Conservation (phyloP, 73 alveolate genomes). For the Symbiodinium pilosum region DNA sequence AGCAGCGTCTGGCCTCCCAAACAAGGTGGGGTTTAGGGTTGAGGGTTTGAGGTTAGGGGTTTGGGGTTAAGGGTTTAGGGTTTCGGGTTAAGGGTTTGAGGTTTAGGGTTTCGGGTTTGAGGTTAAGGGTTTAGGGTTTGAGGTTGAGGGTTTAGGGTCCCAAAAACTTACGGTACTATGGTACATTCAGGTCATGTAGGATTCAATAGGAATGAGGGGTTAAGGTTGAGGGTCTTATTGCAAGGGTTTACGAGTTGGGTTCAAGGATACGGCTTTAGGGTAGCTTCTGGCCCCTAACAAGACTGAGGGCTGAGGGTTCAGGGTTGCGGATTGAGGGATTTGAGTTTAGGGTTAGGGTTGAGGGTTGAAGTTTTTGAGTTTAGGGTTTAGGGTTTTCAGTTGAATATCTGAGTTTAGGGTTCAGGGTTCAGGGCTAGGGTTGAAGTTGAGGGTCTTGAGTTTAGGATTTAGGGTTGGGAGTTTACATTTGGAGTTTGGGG, state of each 20-base stretch:
- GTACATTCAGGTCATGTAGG: no score
- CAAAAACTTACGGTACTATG: no score
- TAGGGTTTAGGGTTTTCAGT: neutral
- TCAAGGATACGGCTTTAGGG: no score
- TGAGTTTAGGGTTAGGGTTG: neutral
- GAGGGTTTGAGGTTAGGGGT: neutral
- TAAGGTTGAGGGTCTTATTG: neutral
- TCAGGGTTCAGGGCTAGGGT: neutral
- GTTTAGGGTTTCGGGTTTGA: neutral
- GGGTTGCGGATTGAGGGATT: neutral
- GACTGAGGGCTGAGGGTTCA: neutral
- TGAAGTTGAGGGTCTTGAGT: neutral
- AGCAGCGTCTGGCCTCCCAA: constrained; percentile 26
- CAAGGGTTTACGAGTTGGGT: neutral
- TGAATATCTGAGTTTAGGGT: neutral
- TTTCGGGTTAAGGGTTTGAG: neutral
- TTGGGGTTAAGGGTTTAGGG: neutral
- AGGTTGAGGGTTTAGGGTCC: neutral
- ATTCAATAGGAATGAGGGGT: no score
- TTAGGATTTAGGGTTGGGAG: neutral
- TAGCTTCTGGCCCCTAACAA: constrained; percentile 5
- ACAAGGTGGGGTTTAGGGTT: neutral
- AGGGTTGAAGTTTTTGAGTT: no score
- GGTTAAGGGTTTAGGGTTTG: neutral
- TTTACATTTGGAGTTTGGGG: neutral